Conservation (phyloP, 176 grass and related monocot species). For the Themeda triandra region DNA sequence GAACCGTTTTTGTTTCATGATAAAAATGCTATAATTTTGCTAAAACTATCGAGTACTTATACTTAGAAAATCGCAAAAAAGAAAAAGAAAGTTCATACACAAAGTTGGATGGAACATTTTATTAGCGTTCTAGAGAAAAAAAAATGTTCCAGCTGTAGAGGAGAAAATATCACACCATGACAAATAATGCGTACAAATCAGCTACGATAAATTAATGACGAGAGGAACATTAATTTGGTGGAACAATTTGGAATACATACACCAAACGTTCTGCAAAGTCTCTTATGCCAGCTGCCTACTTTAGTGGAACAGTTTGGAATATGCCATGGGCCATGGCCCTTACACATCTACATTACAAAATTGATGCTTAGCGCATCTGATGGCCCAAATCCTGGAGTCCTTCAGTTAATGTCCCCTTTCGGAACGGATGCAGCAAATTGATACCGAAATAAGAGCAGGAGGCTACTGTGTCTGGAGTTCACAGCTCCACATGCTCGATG, state of each 20-base stretch:
- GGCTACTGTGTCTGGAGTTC: background rate
- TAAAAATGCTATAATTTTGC: no score
- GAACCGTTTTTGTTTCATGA: no score
- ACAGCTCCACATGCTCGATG: slow-evolving; percentile 1
- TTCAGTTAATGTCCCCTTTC: background rate
- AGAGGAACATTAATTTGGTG: no score
- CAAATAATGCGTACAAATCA: fast-evolving
- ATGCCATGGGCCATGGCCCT: background rate
- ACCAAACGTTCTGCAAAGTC: background rate
- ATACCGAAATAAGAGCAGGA: background rate
- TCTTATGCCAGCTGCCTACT: background rate
- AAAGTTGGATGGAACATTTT: no score
- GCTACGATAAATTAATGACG: no score
- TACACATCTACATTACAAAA: slow-evolving; percentile 6
- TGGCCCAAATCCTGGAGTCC: background rate
- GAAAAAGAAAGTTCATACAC: no score
- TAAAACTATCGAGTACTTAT: no score
- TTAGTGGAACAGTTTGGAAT: background rate
- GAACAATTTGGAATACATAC: background rate
- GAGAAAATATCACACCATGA: no score
- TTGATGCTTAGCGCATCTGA: slow-evolving; percentile 15
- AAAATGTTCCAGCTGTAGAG: no score
- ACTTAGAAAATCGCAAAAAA: no score
- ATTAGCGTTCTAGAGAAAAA: no score
- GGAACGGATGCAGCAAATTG: background rate